A percentile compares a stretch with the other conserved stretches of the same genome.
Evolutionary conservation across 2,329 filamentous ascomycete species (phyloP).

Genomic region (Scytalidium lignicola): DNA sequence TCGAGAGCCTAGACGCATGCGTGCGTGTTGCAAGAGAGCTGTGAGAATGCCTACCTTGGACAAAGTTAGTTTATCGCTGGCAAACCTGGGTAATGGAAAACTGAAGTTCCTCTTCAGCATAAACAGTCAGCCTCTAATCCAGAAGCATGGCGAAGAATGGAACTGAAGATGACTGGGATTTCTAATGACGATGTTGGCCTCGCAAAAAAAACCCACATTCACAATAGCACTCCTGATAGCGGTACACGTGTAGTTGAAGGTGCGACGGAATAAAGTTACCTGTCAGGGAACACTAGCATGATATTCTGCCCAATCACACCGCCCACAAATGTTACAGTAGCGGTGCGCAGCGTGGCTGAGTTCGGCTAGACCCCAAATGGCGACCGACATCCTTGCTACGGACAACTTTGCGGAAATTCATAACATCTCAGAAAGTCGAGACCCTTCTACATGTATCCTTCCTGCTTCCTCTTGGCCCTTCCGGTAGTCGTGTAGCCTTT

Average conservation of each 20-base stretch:
- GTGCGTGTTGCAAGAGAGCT: neutral
- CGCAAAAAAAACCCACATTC: no score
- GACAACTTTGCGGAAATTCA: neutral
- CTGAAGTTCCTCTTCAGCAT: neutral
- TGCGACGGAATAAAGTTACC: conserved; percentile 2
- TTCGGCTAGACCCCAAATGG: neutral
- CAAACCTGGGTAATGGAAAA: neutral
- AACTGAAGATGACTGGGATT: neutral
- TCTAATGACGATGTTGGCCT: no score
- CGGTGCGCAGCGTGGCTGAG: neutral
- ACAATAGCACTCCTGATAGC: neutral
- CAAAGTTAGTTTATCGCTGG: neutral
- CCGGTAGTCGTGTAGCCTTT: neutral
- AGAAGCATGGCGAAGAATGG: neutral
- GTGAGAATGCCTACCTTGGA: conserved; percentile 1
- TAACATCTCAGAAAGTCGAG: neutral
- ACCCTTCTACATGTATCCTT: neutral
- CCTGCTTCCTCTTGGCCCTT: neutral
- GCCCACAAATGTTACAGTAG: neutral
- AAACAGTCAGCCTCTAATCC: neutral
- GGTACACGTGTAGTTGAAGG: no score
- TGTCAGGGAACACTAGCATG: no score
- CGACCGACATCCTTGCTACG: neutral
- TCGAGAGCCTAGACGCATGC: neutral
- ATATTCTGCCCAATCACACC: no score